These are phyloP conservation scores for Ustilago vetiveriae DNA, from an alignment of 1,284 basidiomycete species.

Conservation along the genomic window DNA sequence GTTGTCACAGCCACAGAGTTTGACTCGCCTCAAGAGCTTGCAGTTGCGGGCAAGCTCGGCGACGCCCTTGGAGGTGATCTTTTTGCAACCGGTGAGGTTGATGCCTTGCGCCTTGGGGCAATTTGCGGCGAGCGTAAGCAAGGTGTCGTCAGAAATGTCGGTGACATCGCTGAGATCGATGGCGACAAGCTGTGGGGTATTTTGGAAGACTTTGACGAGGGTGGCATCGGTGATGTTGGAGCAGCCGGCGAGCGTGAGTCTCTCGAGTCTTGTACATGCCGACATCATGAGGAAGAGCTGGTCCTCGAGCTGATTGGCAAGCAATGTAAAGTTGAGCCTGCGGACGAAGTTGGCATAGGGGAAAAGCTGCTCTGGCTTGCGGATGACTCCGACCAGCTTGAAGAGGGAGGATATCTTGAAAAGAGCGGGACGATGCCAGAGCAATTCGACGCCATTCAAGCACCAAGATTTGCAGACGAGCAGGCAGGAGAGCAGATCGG, in stretches of 20 bases:
- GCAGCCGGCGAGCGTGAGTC: slow-evolving; percentile 89
- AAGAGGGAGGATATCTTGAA: slow-evolving; percentile 77
- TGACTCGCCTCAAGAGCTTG: slow-evolving; percentile 75
- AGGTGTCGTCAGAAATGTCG: slow-evolving; percentile 61
- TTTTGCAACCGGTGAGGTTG: slow-evolving; percentile 85
- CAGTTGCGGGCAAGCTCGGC: slow-evolving; percentile 81
- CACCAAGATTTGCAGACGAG: slow-evolving; percentile 93
- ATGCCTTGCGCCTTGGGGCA: slow-evolving; percentile 88
- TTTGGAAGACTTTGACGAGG: slow-evolving; percentile 76
- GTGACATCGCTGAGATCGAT: slow-evolving; percentile 78
- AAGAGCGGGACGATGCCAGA: slow-evolving; percentile 92
- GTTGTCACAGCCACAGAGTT: slow-evolving; percentile 58
- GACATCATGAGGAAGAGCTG: slow-evolving; percentile 79
- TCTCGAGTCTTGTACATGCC: slow-evolving; percentile 84
- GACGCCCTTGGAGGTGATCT: slow-evolving; percentile 82
- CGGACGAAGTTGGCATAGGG: slow-evolving; percentile 88
- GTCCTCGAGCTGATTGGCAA: slow-evolving; percentile 80
- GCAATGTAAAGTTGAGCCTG: slow-evolving; percentile 85
- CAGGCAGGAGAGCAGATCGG: slow-evolving; percentile 71
- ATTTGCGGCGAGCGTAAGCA: slow-evolving; percentile 66
- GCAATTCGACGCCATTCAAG: slow-evolving; percentile 89
- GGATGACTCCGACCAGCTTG: slow-evolving; percentile 69
- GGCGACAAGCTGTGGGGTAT: slow-evolving; percentile 81
- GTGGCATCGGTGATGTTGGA: slow-evolving; percentile 76
- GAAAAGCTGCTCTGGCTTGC: slow-evolving; percentile 74